Evolutionary conservation across 805 yeast genomes (phyloP).

Genomic region (Sugiyamaella chiloensis): DNA sequence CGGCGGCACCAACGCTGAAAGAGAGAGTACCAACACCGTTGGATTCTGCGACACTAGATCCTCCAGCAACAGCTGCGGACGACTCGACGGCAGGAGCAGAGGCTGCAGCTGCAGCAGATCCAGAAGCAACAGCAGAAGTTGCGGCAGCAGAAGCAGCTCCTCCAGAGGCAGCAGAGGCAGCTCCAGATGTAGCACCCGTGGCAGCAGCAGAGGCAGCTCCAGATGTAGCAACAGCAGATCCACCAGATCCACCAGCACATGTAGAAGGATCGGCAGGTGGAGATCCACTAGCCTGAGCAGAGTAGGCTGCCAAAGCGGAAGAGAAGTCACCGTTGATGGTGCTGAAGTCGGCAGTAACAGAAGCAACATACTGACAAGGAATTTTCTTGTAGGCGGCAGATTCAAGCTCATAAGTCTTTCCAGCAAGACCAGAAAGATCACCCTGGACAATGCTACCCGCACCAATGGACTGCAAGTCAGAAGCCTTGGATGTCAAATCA

Average conservation of each 20-base stretch:
- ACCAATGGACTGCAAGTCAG: slow-evolving; percentile 26
- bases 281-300: slow-evolving; percentile 10
- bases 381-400: slow-evolving; percentile 19
- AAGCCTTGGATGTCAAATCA: slow-evolving; percentile 24
- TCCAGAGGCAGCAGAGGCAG: slow-evolving; percentile 7
- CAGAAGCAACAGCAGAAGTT: not conserved
- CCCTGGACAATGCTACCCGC: slow-evolving; percentile 23
- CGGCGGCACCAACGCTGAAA: not conserved
- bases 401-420: slow-evolving; percentile 24
- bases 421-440: slow-evolving; percentile 24
- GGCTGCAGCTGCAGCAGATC: slow-evolving; percentile 6
- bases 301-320: slow-evolving; percentile 15
- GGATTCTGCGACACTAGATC: slow-evolving; percentile 2
- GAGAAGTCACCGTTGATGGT: slow-evolving; percentile 12
- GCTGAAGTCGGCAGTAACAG: slow-evolving; percentile 17
- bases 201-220: slow-evolving; percentile 6
- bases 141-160: slow-evolving; percentile 6
- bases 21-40: not conserved
- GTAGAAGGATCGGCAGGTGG: slow-evolving; percentile 13
- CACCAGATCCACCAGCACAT: slow-evolving; percentile 10
- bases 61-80: slow-evolving; percentile 2
- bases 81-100: slow-evolving; percentile 7
- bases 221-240: slow-evolving; percentile 16
- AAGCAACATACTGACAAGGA: slow-evolving; percentile 17
- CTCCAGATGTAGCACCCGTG: slow-evolving; percentile 6